Evolutionary conservation across 2,329 filamentous ascomycete species (phyloP), one percentile per base, ranked within the genome.

Genomic region (Trichoderma oligosporum): DNA sequence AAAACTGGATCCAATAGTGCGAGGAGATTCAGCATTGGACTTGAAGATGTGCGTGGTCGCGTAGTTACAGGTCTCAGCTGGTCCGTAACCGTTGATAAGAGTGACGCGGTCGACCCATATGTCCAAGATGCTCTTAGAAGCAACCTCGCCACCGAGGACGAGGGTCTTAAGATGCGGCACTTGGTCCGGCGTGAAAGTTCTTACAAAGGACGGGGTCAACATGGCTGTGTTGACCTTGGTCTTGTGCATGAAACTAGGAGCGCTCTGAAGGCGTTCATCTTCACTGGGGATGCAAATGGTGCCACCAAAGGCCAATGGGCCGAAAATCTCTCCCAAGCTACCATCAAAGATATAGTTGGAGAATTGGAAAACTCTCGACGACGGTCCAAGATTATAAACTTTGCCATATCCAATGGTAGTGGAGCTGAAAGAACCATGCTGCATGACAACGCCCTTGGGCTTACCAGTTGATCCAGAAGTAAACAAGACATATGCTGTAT

Each of bases 1-100:
- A 24, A 58, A 36, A 7, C 41, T 5, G 1, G 27, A 44, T 20
- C 60, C 61, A 38, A 61, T 58, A 5, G 33, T 57, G 3, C 29
- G 36, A 35, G 59, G 38, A n/a, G 36, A 41, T 6, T 49, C 33
- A 2, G 3, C 6, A 11, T 36, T 42, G 12, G 49, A 36, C 4
- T 20, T 41, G 18, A 55, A 49, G 12, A 25, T 31, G n/a, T 58
- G 47, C 31, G 24, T 31, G 7, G 56, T 36, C 12, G 51, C 55
- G 29, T 47, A 56, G 16, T 76, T 69, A 33, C 70, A 69, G 41
- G 67, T 67, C 64, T 77, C 75, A 6, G 74, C 72, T 14, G 75
- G 74, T 0, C 75, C 75, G 58, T 75, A 78, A 1, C 66, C 71
- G 64, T 76, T 74, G 54, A 73, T 60, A 35, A 75, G 63, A 57